Conservation (phyloP, 192 early-diverging fungal species). For the Phycomyces blakesleeanus region DNA sequence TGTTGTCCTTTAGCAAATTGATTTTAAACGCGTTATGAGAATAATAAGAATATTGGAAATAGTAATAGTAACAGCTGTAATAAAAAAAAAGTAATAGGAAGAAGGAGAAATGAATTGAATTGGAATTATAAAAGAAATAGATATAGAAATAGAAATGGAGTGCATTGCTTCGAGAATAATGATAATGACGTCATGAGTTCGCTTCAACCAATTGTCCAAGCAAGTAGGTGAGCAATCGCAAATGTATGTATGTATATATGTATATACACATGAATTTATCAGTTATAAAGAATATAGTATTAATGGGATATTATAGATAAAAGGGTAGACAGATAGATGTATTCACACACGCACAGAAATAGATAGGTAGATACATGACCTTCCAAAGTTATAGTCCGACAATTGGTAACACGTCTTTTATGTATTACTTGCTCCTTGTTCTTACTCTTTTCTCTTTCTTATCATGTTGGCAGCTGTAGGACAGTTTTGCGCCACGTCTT, state of each 20-base stretch:
- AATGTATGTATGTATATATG: too few relatives aligned
- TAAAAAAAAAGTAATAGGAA: slow-evolving; percentile 7
- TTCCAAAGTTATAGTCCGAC: background rate
- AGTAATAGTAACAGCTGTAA: too few relatives aligned
- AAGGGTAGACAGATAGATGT: background rate
- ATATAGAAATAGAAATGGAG: background rate
- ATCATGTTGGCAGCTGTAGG: slow-evolving; percentile 54
- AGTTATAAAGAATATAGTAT: too few relatives aligned
- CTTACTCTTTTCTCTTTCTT: background rate
- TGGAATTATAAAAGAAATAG: background rate
- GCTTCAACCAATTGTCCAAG: too few relatives aligned
- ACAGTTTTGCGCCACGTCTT: slow-evolving; percentile 66
- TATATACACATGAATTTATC: too few relatives aligned
- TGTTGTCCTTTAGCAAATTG: too few relatives aligned
- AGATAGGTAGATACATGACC: background rate
- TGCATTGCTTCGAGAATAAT: background rate
- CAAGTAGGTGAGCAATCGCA: too few relatives aligned
- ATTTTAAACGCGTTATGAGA: background rate
- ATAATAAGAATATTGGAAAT: slow-evolving; percentile 7
- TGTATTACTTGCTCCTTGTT: too few relatives aligned
- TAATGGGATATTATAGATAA: background rate
- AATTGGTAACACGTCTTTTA: too few relatives aligned
- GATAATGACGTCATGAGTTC: background rate
- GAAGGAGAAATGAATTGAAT: background rate
- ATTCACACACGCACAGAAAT: too few relatives aligned